Evolutionary conservation across 2,329 filamentous ascomycete species (phyloP), one percentile per base, ranked within the genome.

Genomic region (Intubia oerlemansii): DNA sequence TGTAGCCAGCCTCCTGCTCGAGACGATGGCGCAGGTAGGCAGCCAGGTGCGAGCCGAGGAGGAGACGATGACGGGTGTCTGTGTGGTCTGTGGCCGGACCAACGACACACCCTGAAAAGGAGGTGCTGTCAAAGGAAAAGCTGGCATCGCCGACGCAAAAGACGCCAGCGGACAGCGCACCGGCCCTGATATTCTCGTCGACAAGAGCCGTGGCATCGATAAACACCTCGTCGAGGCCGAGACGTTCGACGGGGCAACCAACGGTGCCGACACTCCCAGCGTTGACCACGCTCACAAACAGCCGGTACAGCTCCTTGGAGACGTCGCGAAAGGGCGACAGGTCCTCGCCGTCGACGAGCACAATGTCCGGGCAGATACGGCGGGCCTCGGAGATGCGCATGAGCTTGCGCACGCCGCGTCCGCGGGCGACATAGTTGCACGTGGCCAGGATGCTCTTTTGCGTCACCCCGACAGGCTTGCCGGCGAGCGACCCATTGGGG

Each of bases 391-490:
- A 65, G 44, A 93, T 70, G 37, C 81, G 64, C 59, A 90, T 82
- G 34, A 95, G 60, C 54, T 98, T 95, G 47, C 65, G 59, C 30
- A 84, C 59, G 30, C 68, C 69, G n/a, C 53, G 62, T 29, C 68
- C 56, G 20, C 85, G 70, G 14, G 85, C 85, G 45, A 78, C 79
- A 49, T 95, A 95, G 52, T 95, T 95, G 61, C 80, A 90, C 5
- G 82, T 91, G 14, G 84, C 80, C 23, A 88, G 61, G 31, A 93
- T 92, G 46, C 82, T 79, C 51, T 93, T 93, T 51, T 93, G 84
- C 49, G 84, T 78, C 33, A 92, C 70, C 20, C 81, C 84, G 19
- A 95, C 56, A 6, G 82, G 80, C 12, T 76, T 52, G 2, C 62
- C 58, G 44, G 69, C 80, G 32, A 93, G 56, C 4, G 17, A 25